Conservation (phyloP, 163 green algal genomes). For the Chloromonas sp. region DNA sequence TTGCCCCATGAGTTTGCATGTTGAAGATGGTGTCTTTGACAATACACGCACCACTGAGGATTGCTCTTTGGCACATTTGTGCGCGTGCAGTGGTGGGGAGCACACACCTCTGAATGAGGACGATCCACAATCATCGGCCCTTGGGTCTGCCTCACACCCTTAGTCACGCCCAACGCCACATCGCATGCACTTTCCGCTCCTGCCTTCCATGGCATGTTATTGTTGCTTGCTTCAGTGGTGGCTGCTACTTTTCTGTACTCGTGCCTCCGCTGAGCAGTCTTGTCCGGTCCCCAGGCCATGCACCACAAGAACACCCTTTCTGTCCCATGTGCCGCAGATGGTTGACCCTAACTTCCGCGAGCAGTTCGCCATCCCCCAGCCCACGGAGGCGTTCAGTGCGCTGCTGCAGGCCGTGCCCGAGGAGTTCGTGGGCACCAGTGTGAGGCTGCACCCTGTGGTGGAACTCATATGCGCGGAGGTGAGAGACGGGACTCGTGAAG, state of each 20-base stretch:
- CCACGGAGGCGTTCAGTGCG: slow-evolving; percentile 26
- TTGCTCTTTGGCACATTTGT: too few species aligned
- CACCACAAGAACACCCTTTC: not conserved
- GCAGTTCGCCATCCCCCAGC: slow-evolving; percentile 44
- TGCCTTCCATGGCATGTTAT: too few species aligned
- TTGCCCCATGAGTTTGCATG: too few species aligned
- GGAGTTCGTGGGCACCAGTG: slow-evolving; percentile 39
- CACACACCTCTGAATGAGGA: too few species aligned
- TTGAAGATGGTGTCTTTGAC: too few species aligned
- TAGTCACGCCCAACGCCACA: too few species aligned
- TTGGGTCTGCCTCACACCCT: too few species aligned
- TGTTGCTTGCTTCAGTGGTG: too few species aligned
- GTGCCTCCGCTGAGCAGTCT: not conserved
- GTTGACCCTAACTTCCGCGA: slow-evolving; percentile 41
- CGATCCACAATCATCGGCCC: too few species aligned
- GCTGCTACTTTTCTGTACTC: not conserved
- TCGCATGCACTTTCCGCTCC: too few species aligned
- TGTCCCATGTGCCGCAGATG: not conserved
- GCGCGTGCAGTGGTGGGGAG: too few species aligned
- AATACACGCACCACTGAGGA: too few species aligned
- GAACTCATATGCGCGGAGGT: slow-evolving; percentile 44
- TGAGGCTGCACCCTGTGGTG: slow-evolving; percentile 38
- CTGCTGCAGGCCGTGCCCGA: slow-evolving; percentile 30
- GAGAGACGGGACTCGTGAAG: not conserved
- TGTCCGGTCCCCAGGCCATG: not conserved